Conservation (phyloP, 441 rosid species). For the Mallotus japonicus region DNA sequence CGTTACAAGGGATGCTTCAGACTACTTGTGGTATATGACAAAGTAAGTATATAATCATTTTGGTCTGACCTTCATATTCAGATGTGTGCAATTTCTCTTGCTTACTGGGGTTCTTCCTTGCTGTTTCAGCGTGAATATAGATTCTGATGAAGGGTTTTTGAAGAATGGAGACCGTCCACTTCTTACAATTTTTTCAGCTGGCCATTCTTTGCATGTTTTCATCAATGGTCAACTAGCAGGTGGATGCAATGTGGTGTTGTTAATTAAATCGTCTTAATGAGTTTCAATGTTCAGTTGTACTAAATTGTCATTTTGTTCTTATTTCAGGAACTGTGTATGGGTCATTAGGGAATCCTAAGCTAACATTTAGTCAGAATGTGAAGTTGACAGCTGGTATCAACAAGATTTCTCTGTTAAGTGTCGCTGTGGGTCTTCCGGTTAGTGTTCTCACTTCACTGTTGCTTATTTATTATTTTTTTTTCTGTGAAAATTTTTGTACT, state of each 20-base stretch:
- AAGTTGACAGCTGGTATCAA: constrained; percentile 70
- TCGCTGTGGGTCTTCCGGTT: constrained; percentile 95
- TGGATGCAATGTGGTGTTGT: constrained; percentile 22
- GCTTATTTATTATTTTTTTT: background rate
- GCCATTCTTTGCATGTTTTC: constrained; percentile 94
- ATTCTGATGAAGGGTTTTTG: constrained; percentile 68
- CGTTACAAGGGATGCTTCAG: constrained; percentile 82
- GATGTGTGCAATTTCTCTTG: background rate
- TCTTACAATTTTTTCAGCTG: constrained; percentile 81
- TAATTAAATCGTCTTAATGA: background rate
- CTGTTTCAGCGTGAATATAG: constrained; percentile 44
- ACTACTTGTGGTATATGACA: constrained; percentile 94
- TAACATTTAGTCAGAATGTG: constrained; percentile 62
- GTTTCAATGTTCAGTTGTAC: constrained; percentile 9
- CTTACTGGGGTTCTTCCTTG: constrained; percentile 4
- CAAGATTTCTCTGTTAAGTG: constrained; percentile 72
- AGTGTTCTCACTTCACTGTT: constrained; percentile 21
- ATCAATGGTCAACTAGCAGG: constrained; percentile 83
- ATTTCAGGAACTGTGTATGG: constrained; percentile 75
- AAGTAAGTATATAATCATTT: constrained; percentile 55
- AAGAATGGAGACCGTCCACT: constrained; percentile 74
- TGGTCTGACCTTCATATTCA: background rate
- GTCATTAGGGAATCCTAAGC: constrained; percentile 67
- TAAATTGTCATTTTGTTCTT: constrained; percentile 2
- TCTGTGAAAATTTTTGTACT: background rate